phyloP scores from a whole-genome alignment of 2,329 filamentous ascomycete genomes.

The Curvularia hawaiiensis region DNA sequence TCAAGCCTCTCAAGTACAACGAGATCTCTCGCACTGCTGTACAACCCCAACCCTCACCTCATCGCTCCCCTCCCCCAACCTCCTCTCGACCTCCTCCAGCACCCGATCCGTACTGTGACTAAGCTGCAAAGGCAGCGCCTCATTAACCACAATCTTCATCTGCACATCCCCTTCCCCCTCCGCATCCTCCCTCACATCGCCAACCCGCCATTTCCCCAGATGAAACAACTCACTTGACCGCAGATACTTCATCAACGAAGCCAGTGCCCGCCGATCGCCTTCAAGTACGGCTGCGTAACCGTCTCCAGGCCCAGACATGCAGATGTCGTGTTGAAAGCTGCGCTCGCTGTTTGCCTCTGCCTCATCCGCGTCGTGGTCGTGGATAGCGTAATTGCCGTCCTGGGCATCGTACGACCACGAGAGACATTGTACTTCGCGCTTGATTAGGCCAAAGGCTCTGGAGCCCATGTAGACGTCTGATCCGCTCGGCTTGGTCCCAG shows the following conservation, averaged over 20 bases:
- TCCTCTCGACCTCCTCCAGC: not conserved
- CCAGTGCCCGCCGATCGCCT: not conserved
- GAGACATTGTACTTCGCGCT: conserved; percentile 1
- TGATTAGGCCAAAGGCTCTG: not conserved
- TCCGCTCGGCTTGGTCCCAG: not conserved
- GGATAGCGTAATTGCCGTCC: not conserved
- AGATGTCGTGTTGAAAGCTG: not conserved
- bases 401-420: not conserved
- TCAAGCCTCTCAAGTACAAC: not conserved
- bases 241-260: not conserved
- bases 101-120: not conserved
- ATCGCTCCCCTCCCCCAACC: not conserved
- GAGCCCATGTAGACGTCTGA: not conserved
- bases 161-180: not conserved
- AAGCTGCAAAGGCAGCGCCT: not conserved
- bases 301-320: not conserved
- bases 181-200: not conserved
- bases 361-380: conserved; percentile 1
- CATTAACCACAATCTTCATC: not conserved
- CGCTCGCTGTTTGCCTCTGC: not conserved
- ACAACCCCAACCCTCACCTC: not conserved
- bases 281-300: not conserved
- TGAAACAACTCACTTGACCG: not conserved
- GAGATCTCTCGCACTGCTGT: not conserved
- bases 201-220: not conserved